Evolutionary conservation across 2,329 filamentous ascomycete genomes (phyloP), one percentile per base, ranked within the genome.

Genomic region (Talaromyces sp.): DNA sequence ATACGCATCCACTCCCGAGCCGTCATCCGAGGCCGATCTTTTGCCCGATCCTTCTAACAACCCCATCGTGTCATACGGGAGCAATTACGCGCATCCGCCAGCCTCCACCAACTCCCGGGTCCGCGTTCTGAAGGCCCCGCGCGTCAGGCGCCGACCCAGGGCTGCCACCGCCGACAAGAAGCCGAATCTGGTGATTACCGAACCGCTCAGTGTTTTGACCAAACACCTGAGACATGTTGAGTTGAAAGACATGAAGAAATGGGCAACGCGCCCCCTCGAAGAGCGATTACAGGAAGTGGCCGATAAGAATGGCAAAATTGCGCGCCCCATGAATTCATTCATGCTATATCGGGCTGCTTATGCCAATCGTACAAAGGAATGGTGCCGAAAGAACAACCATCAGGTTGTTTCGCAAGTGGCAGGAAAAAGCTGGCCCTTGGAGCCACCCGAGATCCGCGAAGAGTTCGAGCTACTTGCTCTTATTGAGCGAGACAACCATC

Each of bases 281-380:
- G 82, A 82, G 7, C 85, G 93, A 60, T 81, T 80, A 55, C 77
- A 80, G 58, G 92, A 96, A 73, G 86, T 89, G 10, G 83, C 86
- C 50, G 83, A 85, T 67, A 91, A 87, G 68, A 79, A 86, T 38
- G 90, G 90, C 27, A 92, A 93, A 72, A 84, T 98, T 66, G 91
- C 93, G 69, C 84, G 95, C 31, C 93, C 95, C 2, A 96, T 97
- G 89, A 99, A 99, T 74, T 93, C 91, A 0, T 99, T 98, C 79
- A 96, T 99, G 89, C 81, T 99, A 56, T 99, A 99, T 74, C 89
- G 95, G 49, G 96, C 95, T 66, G 91, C 91, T 7, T 97, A 91
- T 71, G 90, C 96, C 62, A 90, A 95, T 63, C 83, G 92, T 32
- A 91, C 90, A 62, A 96, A 96, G 75, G 81, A 85, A 56, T 90